Conservation (phyloP, 2,329 filamentous ascomycete species). For the Pseudogymnoascus sp. region DNA sequence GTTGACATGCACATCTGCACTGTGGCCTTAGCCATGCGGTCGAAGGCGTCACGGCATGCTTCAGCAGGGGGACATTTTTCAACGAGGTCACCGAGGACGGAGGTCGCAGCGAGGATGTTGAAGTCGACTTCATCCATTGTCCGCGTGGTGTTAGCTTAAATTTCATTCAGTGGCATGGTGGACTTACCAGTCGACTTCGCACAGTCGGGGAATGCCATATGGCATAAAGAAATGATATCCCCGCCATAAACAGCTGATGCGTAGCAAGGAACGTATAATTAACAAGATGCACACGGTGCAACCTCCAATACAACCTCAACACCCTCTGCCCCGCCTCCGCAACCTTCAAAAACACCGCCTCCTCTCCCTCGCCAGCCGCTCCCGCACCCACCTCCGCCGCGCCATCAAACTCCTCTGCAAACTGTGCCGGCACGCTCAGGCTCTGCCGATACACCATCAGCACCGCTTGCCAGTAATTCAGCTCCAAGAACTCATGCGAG, state of each 20-base stretch:
- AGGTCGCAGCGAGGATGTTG: slow-evolving; percentile 86
- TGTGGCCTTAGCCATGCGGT: slow-evolving; percentile 89
- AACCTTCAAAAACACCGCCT: slow-evolving; percentile 87
- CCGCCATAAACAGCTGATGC: slow-evolving; percentile 95
- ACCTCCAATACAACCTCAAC: slow-evolving; percentile 78
- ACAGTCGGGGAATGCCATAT: slow-evolving; percentile 95
- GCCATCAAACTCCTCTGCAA: slow-evolving; percentile 71
- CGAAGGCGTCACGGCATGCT: slow-evolving; percentile 89
- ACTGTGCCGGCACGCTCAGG: slow-evolving; percentile 74
- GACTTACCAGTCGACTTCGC: slow-evolving; percentile 71
- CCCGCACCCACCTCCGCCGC: slow-evolving; percentile 47
- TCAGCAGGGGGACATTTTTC: slow-evolving; percentile 94
- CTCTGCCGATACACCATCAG: slow-evolving; percentile 95
- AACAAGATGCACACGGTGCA: slow-evolving; percentile 81
- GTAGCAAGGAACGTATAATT: slow-evolving; percentile 96
- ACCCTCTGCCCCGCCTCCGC: slow-evolving; percentile 93
- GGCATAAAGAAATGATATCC: slow-evolving; percentile 91
- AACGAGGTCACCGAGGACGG: slow-evolving; percentile 83
- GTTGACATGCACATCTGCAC: slow-evolving; percentile 90
- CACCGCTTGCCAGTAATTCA: slow-evolving; percentile 97
- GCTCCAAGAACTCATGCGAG: slow-evolving; percentile 79
- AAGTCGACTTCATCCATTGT: slow-evolving; percentile 97
- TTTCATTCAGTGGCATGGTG: slow-evolving; percentile 13
- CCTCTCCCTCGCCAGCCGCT: slow-evolving; percentile 61
- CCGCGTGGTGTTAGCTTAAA: slow-evolving; percentile 37